Evolutionary conservation across 768 basidiomycete genomes (phyloP), one percentile per base, ranked within the genome.

Genomic region (Pilatotrama ljubarskyi): DNA sequence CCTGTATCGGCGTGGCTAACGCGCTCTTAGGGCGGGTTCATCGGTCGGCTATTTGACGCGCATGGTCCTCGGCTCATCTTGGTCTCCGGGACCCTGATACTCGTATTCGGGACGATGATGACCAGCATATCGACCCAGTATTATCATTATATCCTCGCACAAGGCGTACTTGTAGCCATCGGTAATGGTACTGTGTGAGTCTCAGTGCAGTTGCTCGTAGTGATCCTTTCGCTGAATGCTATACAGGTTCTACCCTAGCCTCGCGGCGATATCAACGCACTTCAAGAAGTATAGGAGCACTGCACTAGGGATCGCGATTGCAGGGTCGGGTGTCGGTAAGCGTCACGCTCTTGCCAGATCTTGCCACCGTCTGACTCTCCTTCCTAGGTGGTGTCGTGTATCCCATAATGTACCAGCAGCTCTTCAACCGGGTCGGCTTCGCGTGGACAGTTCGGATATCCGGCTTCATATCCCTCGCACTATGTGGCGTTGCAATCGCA

Each of bases 271-370:
- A 10, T 81, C 87, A 0, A 90, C 85, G 1, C 79, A 85, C 69
- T 91, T 90, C 71, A 68, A 69, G 46, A 79, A 79, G 60, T 84
- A 85, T 61, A 80, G 88, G 13, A 86, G 84, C 4, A 85, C 89
- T 3, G 88, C 90, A 0, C 74, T 88, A 43, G 91, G 90, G 2
- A 74, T 91, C 57, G 85, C 84, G 17, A 78, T 82, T 1, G 82
- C 88, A 35, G 91, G 91, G n/a, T 85, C 86, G 24, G 82, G 86
- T 56, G 47, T 62, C 9, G 90, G 90, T 43, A 84, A 52, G 65
- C 38, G 9, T 13, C 20, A 3, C n/a, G 38, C 5, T 8, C 35
- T 17, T 40, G 18, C n/a, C 11, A 38, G 6, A n/a, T 24, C 25
- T 2, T 25, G 24, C 26, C n/a, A 1, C 38, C 35, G 38, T 47